Base-by-base conservation (phyloP, 2,329 filamentous ascomycete species). In the Arthrocladium fulminans region DNA sequence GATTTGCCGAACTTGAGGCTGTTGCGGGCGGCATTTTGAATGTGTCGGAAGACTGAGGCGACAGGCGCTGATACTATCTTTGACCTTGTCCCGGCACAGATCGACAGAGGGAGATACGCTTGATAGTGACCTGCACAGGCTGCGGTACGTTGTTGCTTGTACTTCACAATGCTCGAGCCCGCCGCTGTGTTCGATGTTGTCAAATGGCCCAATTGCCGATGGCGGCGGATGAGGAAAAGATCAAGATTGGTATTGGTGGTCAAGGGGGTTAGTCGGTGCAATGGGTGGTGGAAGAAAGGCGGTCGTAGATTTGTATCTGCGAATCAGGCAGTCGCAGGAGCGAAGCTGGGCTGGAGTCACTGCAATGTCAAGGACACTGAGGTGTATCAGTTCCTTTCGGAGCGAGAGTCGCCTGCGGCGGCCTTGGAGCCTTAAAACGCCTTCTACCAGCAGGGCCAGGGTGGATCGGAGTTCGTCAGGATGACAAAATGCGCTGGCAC, bases 1-100 rank as follows among this genome's bases (percentile, higher is more conserved):
- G 45, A 29, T 50, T 49, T 17, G 54, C 54, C 13, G 56, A 52
- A 20, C 51, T 46, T n/a, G 51, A 41, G 9, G 55, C 51, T n/a
- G 51, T 45, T 27, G 39, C 32, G 35, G 55, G 54, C 29, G 55
- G 40, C 55, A 58, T 58, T 12, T 45, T 46, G 27, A 37, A 3
- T 17, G 27, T 7, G 8, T 10, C 23, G 17, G 32, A 35, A 35
- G 7, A 35, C 10, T 8, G 13, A 5, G 27, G 7, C 7, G 27
- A 35, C 6, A n/a, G 17, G 32, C 32, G 32, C 32, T 35, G 13
- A 35, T 6, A 15, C n/a, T n/a, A n/a, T n/a, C n/a, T n/a, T n/a
- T n/a, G n/a, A n/a, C n/a, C n/a, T 42, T 25, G 24, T 12, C 13
- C 39, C 39, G 15, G 39, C 22, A 25, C 39, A 25, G 22, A 42